Conservation (phyloP, 106 monocot species). For the Dendrobium nobile region DNA sequence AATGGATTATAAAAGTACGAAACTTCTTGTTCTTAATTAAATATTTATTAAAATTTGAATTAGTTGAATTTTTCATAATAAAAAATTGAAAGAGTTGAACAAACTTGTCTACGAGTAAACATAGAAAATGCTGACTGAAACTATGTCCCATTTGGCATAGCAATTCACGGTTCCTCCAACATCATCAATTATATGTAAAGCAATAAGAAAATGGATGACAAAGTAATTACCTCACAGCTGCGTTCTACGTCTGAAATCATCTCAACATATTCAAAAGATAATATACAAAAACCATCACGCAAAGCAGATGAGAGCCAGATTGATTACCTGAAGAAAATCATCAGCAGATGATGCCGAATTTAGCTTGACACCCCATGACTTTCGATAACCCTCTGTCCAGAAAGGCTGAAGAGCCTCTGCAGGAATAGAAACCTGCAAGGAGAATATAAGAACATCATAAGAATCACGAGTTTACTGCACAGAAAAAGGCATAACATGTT, state of each 20-base stretch:
- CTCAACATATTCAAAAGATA: no score
- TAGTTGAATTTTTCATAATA: no score
- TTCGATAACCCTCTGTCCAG: slow-evolving; percentile 84
- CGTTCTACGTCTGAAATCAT: no score
- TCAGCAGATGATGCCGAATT: slow-evolving; percentile 60
- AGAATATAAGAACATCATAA: not conserved
- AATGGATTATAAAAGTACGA: not conserved
- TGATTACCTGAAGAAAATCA: slow-evolving; percentile 71
- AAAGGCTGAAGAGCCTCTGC: slow-evolving; percentile 74
- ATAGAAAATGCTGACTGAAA: no score
- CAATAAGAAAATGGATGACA: no score
- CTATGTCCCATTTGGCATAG: no score
- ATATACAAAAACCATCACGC: not conserved
- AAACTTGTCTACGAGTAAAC: no score
- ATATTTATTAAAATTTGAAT: no score
- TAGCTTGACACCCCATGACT: slow-evolving; percentile 83
- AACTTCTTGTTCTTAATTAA: not conserved
- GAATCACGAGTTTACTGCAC: not conserved
- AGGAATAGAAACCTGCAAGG: slow-evolving; percentile 78
- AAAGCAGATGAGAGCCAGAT: not conserved
- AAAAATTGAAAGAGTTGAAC: no score
- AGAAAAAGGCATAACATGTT: not conserved
- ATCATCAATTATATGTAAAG: no score
- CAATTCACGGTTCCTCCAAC: no score
- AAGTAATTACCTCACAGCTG: no score